Conservation (phyloP, 164 flowering plant species). For the Tinospora cordifolia region DNA sequence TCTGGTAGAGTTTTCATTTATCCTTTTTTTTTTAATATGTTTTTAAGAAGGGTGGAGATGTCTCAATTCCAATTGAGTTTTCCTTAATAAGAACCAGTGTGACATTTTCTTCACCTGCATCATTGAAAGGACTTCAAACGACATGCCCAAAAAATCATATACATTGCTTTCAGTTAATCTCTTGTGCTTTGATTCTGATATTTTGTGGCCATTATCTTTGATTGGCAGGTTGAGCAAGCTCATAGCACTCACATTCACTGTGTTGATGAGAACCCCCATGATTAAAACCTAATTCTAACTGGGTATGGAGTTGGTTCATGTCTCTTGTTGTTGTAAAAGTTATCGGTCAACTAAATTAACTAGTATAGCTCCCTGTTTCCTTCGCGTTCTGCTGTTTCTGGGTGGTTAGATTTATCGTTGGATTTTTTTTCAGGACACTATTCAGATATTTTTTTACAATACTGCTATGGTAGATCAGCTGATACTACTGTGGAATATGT, state of each 20-base stretch:
- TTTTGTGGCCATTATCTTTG: constrained; percentile 11
- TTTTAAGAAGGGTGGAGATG: no score
- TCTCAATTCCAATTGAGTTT: no score
- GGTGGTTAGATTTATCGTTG: neutral
- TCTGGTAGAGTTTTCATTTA: no score
- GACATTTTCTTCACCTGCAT: neutral
- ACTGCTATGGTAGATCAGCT: constrained; percentile 60
- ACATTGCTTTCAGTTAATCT: neutral
- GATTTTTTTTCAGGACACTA: neutral
- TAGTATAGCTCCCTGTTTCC: no score
- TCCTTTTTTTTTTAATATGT: no score
- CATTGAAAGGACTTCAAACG: neutral
- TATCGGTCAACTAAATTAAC: neutral
- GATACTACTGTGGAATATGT: constrained; percentile 85
- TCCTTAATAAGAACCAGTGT: no score
- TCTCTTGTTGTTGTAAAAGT: neutral
- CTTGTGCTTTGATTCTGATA: neutral
- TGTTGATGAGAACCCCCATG: constrained; percentile 97
- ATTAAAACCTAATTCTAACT: constrained; percentile 73
- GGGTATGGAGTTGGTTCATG: constrained; percentile 44
- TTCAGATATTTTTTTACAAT: neutral
- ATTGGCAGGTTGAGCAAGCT: constrained; percentile 82
- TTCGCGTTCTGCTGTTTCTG: neutral
- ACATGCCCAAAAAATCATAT: no score
- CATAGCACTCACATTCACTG: constrained; percentile 94